A percentile compares a stretch with the other conserved stretches of the same genome.
phyloP scores from a whole-genome alignment of 1,284 basidiomycete species.

The Cryptococcus amylolentus region DNA sequence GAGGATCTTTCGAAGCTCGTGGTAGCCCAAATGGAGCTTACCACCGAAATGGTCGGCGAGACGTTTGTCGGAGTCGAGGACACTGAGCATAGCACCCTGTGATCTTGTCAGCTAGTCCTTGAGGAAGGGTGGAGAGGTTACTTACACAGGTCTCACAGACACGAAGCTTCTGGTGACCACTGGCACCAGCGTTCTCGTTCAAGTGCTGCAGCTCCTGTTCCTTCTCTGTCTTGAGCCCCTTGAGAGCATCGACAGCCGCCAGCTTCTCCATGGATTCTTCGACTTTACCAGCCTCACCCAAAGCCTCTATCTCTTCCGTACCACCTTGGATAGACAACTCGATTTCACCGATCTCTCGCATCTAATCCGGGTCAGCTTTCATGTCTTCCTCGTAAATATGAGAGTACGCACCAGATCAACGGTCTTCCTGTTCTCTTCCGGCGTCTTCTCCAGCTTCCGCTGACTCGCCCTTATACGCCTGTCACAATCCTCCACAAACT shows the following conservation, averaged over 20 bases:
- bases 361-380: slow-evolving; percentile 55
- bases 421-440: slow-evolving; percentile 98
- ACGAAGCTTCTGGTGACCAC: slow-evolving; percentile 96
- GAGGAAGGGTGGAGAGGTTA: not conserved
- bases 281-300: slow-evolving; percentile 96
- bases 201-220: slow-evolving; percentile 95
- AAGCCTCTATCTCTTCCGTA: slow-evolving; percentile 93
- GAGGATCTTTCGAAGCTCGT: slow-evolving; percentile 92
- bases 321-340: slow-evolving; percentile 97
- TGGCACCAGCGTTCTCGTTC: slow-evolving; percentile 96
- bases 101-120: not conserved
- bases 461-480: slow-evolving; percentile 90
- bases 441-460: slow-evolving; percentile 94
- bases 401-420: slow-evolving; percentile 71
- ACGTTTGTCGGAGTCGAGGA: slow-evolving; percentile 96
- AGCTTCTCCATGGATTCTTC: slow-evolving; percentile 98
- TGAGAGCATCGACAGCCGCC: slow-evolving; percentile 94
- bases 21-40: slow-evolving; percentile 99
- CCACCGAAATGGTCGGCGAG: slow-evolving; percentile 99
- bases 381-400: not conserved
- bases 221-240: slow-evolving; percentile 92
- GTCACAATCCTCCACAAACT: slow-evolving; percentile 98
- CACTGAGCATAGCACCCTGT: slow-evolving; percentile 83
- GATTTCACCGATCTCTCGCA: slow-evolving; percentile 99
- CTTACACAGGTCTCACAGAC: slow-evolving; percentile 94